Evolutionary conservation across 306 rosid species (phyloP).

Genomic region (Vicia villosa): DNA sequence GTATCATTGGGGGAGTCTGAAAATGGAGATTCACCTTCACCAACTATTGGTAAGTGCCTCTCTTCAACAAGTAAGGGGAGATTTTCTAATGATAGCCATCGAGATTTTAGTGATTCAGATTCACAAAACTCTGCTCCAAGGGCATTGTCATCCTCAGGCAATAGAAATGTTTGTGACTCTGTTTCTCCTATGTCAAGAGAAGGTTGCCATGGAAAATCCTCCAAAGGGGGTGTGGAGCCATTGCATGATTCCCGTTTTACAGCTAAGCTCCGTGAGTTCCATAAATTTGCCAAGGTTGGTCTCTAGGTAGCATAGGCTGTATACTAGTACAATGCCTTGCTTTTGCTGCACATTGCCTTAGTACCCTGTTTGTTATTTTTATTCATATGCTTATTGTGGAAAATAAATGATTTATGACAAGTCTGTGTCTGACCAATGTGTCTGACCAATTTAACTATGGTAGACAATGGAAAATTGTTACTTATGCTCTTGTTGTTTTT

Average conservation of each 20-base stretch:
- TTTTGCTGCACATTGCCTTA: neutral
- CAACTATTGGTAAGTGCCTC: conserved; percentile 38
- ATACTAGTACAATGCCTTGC: conserved; percentile 1
- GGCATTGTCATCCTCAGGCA: conserved; percentile 57
- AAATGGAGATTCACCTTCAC: conserved; percentile 73
- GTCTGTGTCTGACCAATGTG: too few relatives aligned
- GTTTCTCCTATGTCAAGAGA: conserved; percentile 75
- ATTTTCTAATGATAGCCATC: conserved; percentile 53
- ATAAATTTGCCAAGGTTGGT: conserved; percentile 87
- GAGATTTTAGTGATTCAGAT: conserved; percentile 67
- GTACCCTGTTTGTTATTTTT: neutral
- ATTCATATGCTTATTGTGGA: conserved; percentile 21
- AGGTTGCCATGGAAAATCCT: conserved; percentile 67
- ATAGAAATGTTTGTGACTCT: conserved; percentile 56
- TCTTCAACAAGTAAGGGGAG: conserved; percentile 66
- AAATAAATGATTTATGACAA: conserved; percentile 15
- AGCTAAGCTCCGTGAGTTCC: conserved; percentile 91
- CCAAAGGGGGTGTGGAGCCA: conserved; percentile 68
- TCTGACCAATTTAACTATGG: conserved; percentile 12
- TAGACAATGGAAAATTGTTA: conserved; percentile 18
- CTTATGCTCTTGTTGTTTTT: neutral
- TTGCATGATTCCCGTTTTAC: conserved; percentile 71
- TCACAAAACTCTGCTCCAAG: conserved; percentile 63
- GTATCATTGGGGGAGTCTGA: conserved; percentile 66
- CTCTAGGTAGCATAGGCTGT: conserved; percentile 1